Evolutionary conservation across 768 basidiomycete genomes (phyloP), one percentile per base, ranked within the genome.

Genomic region (Leucocoprinus leucothites): DNA sequence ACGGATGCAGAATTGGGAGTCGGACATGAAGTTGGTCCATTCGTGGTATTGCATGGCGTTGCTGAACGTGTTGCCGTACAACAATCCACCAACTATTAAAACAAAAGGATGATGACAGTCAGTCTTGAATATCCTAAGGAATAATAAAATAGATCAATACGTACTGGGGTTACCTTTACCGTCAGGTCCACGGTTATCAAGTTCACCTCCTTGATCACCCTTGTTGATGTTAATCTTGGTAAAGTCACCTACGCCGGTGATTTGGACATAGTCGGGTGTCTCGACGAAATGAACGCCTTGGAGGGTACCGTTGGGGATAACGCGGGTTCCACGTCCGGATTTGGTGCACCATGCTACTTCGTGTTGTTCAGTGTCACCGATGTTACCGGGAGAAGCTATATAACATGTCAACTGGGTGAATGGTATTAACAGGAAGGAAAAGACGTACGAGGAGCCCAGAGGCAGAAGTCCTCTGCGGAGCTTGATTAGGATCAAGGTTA

Each of bases 11-110:
- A 89, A 88, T 55, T 72, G 67, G 42, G 58, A 65, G 26, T 80
- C 80, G 19, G 89, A 90, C 61, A 92, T 84, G 73, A 92, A 93
- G 68, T 79, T 82, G 43, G 88, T 91, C 92, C 93, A 94, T 65
- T 92, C 87, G 61, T 89, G 86, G 65, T 87, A 79, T 67, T 92
- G 73, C 36, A 65, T 64, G 18, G 56, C 64, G 7, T 61, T 58
- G 18, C 82, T 78, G 64, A 85, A 88, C 8, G 71, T 73, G 61
- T 80, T 85, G 1, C 87, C 84, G 67, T 82, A 92, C 26, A 90
- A 62, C 9, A 91, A 71, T 35, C 84, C 89, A 60, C 90, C 90
- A 25, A 88, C 86, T 79, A 56, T 7, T 45, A 64, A 14, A n/a
- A 18, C 1, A 47, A 42, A 38, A 34, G 43, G 13, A 2, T 16